Conservation (phyloP, 306 rosid species). For the Erythrophleum fordii region DNA sequence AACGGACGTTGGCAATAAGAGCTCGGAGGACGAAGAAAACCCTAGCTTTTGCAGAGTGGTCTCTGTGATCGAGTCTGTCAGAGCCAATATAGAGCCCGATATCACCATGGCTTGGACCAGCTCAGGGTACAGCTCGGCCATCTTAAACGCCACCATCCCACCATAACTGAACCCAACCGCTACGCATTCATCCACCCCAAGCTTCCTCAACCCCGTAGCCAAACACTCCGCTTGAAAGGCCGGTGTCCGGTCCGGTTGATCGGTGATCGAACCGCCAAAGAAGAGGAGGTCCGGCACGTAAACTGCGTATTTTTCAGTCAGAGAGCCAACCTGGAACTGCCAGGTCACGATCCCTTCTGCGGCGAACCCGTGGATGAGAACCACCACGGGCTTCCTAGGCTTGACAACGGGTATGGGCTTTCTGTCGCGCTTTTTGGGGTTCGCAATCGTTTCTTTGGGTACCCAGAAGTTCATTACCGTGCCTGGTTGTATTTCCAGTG, state of each 20-base stretch:
- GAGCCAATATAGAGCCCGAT: conserved; percentile 54
- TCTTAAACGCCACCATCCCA: conserved; percentile 74
- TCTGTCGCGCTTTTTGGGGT: too few species aligned
- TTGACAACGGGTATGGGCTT: not conserved
- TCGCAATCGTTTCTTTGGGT: conserved; percentile 38
- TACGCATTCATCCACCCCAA: conserved; percentile 67
- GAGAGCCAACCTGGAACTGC: conserved; percentile 63
- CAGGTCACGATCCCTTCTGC: conserved; percentile 77
- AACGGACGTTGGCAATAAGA: conserved; percentile 60
- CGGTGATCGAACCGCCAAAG: conserved; percentile 68
- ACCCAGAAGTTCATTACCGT: conserved; percentile 74
- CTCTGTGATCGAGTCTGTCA: conserved; percentile 44
- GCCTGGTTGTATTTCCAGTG: conserved; percentile 67
- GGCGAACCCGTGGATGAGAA: conserved; percentile 75
- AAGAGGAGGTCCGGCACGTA: conserved; percentile 82
- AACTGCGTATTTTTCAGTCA: conserved; percentile 58
- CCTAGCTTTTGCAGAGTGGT: conserved; percentile 49
- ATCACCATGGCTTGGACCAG: conserved; percentile 54
- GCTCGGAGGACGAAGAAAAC: conserved; percentile 61
- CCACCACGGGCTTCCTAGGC: conserved; percentile 66
- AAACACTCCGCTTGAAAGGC: conserved; percentile 75
- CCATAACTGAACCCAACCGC: conserved; percentile 86
- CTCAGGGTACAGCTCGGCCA: conserved; percentile 65
- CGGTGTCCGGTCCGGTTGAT: conserved; percentile 58
- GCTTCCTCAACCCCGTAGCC: conserved; percentile 59